Base-by-base conservation (phyloP, 139 green algal genomes). In the Volvox africanus region DNA sequence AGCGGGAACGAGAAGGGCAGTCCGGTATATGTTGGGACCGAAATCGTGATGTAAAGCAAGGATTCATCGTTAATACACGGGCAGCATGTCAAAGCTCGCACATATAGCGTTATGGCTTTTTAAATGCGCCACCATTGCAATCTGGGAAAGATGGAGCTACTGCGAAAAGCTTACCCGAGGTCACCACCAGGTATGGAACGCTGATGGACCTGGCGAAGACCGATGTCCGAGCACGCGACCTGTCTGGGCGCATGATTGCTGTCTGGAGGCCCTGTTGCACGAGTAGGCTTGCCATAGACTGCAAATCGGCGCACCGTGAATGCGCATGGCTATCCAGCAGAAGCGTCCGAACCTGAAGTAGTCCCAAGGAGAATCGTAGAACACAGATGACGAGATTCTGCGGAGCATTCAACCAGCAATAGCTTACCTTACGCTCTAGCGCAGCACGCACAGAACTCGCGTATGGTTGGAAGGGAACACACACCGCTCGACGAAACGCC, bases 111-210 rank as follows among this genome's bases (percentile, higher is more conserved):
- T 55, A 55, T 9, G 5, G 44, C 44, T 5, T 9, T 55, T 55
- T 14, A 55, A 14, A 55, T 14, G 44, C 44, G 9, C 44, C 44
- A 9, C 9, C 44, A 55, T 55, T 55, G 44, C 9, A 55, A 55
- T 55, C 9, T 5, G 44, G 44, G 9, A 14, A 55, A 9, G 44
- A 55, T 55, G 44, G 5, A 5, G 44, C 44, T 55, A 55, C 44
- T 55, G 13, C 22, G 76, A 61, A 18, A n/a, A 6, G 28, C 61
- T 44, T n/a, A 80, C 68, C 68, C 30, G 84, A 79, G 36, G 37
- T 69, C 30, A 89, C 84, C 3, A 89, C 36, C 26, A 89, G 84
- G n/a, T 81, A 89, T 28, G 84, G 84, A 18, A 35, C 36, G 28
- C 36, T 18, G 68, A 81, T 81, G 36, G 36, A 81, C 0, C 84